Conservation (phyloP, 2,329 filamentous ascomycete genomes). For the Colletotrichum ledebouriae region DNA sequence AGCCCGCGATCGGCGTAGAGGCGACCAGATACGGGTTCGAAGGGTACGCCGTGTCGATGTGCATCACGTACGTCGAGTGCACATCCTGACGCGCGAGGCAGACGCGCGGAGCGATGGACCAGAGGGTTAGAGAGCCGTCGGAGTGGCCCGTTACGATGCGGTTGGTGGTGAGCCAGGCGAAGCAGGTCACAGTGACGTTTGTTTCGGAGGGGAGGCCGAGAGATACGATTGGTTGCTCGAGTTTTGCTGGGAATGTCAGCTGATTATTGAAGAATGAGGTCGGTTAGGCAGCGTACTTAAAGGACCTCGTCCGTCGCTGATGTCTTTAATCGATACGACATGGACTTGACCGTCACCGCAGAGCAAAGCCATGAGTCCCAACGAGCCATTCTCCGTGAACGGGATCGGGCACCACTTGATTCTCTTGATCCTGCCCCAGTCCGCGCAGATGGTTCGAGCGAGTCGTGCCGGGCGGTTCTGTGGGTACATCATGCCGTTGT, state of each 20-base stretch:
- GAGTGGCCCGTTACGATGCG: conserved; percentile 68
- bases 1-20: conserved; percentile 67
- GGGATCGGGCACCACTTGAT: conserved; percentile 67
- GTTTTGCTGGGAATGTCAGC: conserved; percentile 56
- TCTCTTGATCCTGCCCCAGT: conserved; percentile 64
- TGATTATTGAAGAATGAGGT: neutral
- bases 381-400: conserved; percentile 47
- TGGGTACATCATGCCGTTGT: conserved; percentile 51
- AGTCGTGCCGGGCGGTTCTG: conserved; percentile 55
- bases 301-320: conserved; percentile 46
- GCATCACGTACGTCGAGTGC: conserved; percentile 67
- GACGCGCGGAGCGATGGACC: conserved; percentile 65
- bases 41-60: conserved; percentile 69
- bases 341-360: conserved; percentile 65
- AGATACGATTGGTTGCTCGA: conserved; percentile 59
- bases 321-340: conserved; percentile 58
- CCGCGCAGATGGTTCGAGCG: conserved; percentile 60
- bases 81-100: conserved; percentile 65
- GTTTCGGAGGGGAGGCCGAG: conserved; percentile 62
- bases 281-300: conserved; percentile 47
- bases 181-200: conserved; percentile 62
- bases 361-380: conserved; percentile 63
- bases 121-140: conserved; percentile 69
- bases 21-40: conserved; percentile 69
- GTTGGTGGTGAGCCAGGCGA: conserved; percentile 69